Percentiles rank a stretch among this genome's conserved stretches.
Evolutionary conservation across 139 green algal species (phyloP).

Genomic region (Coelastrella sp.): DNA sequence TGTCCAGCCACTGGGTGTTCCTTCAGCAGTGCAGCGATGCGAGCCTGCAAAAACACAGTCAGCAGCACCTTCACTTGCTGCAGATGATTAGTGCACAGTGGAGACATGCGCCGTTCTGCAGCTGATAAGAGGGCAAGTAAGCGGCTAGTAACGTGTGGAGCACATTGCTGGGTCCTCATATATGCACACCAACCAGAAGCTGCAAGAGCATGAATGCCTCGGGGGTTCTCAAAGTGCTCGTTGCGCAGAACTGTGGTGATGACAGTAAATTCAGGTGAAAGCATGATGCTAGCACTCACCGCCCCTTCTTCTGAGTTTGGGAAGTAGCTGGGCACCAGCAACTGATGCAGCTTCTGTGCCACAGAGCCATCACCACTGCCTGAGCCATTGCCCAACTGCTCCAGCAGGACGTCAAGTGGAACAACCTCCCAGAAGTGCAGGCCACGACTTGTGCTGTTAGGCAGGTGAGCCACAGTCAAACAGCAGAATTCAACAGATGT

Average conservation of each 20-base stretch:
- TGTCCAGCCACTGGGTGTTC: slow-evolving; percentile 64
- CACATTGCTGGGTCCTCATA: no score
- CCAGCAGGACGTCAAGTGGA: slow-evolving; percentile 68
- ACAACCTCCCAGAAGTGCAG: slow-evolving; percentile 79
- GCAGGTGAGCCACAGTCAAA: not conserved
- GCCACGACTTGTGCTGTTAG: slow-evolving; percentile 39
- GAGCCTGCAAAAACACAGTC: slow-evolving; percentile 49
- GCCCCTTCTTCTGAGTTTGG: slow-evolving; percentile 63
- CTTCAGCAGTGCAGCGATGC: slow-evolving; percentile 73
- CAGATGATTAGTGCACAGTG: no score
- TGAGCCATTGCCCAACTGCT: slow-evolving; percentile 51
- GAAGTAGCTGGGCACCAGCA: slow-evolving; percentile 80
- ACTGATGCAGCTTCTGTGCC: slow-evolving; percentile 58
- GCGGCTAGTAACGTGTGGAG: no score
- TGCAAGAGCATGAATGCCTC: no score
- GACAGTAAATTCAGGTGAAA: not conserved
- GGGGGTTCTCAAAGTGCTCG: no score
- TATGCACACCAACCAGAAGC: no score
- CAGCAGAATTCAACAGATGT: not conserved
- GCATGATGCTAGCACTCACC: slow-evolving; percentile 46
- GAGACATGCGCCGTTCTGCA: no score
- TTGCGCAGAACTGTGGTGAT: not conserved
- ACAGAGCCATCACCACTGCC: slow-evolving; percentile 25
- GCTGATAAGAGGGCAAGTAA: no score
- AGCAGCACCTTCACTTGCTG: no score